Percentiles rank a stretch among this genome's conserved stretches.
These are phyloP conservation scores for Penicillium salamii DNA, from an alignment of 495 filamentous ascomycete species.

Conservation along the genomic window DNA sequence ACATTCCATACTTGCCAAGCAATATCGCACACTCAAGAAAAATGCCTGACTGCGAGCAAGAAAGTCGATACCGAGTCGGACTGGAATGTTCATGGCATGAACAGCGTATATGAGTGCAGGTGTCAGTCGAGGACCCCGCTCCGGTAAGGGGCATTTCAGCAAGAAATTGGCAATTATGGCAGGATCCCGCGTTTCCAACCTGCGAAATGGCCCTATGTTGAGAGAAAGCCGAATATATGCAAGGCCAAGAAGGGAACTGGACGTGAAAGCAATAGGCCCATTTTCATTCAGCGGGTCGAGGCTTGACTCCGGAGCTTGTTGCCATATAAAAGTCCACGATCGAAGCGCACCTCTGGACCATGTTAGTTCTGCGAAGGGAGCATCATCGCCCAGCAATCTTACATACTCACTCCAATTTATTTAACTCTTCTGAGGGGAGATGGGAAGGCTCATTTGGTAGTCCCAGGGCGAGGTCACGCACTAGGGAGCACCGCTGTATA, in stretches of 20 bases:
- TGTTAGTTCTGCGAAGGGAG: not conserved
- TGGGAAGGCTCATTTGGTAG: constrained; percentile 30
- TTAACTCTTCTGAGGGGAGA: constrained; percentile 37
- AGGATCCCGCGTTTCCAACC: too few species aligned
- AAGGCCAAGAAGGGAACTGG: constrained; percentile 34
- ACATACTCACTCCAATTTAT: constrained; percentile 35
- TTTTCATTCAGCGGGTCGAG: constrained; percentile 41
- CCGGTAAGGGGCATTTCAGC: too few species aligned
- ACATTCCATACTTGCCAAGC: too few species aligned
- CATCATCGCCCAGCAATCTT: not conserved
- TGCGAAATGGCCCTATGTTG: too few species aligned
- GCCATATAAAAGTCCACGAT: constrained; percentile 41
- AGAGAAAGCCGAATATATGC: constrained; percentile 39
- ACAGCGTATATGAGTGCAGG: too few species aligned
- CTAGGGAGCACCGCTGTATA: constrained; percentile 39
- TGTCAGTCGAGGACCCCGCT: too few species aligned
- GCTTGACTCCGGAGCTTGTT: constrained; percentile 42
- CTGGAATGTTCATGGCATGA: too few species aligned
- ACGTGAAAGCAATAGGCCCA: constrained; percentile 40
- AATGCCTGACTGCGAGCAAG: too few species aligned
- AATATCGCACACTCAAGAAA: too few species aligned
- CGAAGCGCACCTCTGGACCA: constrained; percentile 33
- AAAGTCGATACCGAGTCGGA: too few species aligned
- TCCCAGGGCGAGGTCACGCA: constrained; percentile 36
- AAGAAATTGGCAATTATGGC: too few species aligned